Evolutionary conservation across 768 basidiomycete species (phyloP).

Genomic region (Boletus sensibilis): DNA sequence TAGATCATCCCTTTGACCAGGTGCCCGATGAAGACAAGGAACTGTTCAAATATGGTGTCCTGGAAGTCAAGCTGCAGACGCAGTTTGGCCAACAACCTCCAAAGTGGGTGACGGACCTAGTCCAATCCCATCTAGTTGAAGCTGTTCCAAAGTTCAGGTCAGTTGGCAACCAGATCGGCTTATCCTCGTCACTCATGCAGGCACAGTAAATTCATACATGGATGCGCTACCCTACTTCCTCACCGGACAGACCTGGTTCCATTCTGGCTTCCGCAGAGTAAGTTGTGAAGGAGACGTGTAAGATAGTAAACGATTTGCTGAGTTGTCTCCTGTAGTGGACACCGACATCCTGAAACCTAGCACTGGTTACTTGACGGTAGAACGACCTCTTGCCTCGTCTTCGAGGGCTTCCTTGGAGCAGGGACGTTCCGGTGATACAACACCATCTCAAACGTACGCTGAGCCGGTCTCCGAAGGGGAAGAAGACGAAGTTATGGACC

Average conservation of each 20-base stretch:
- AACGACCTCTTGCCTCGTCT: constrained; percentile 59
- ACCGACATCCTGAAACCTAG: constrained; percentile 93
- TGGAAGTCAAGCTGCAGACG: constrained; percentile 97
- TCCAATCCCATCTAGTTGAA: constrained; percentile 92
- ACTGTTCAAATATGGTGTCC: constrained; percentile 92
- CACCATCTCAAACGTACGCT: constrained; percentile 53
- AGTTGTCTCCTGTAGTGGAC: constrained; percentile 60
- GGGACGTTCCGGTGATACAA: constrained; percentile 43
- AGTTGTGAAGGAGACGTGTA: constrained; percentile 11
- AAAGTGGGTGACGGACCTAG: constrained; percentile 94
- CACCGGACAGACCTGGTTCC: constrained; percentile 94
- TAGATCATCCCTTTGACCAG: constrained; percentile 87
- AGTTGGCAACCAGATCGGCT: constrained; percentile 15
- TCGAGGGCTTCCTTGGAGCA: constrained; percentile 48
- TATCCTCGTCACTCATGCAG: constrained; percentile 3
- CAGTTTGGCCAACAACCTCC: constrained; percentile 95
- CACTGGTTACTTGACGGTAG: constrained; percentile 72
- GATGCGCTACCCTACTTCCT: constrained; percentile 90
- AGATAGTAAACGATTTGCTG: neutral
- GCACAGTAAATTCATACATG: constrained; percentile 88
- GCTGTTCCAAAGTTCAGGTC: constrained; percentile 97
- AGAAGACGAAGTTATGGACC: constrained; percentile 73
- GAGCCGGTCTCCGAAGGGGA: constrained; percentile 97
- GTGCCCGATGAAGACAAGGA: constrained; percentile 79
- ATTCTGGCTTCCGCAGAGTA: constrained; percentile 98